Evolutionary conservation across 2,329 filamentous ascomycete species (phyloP).

Genomic region (Zasmidium cellare): DNA sequence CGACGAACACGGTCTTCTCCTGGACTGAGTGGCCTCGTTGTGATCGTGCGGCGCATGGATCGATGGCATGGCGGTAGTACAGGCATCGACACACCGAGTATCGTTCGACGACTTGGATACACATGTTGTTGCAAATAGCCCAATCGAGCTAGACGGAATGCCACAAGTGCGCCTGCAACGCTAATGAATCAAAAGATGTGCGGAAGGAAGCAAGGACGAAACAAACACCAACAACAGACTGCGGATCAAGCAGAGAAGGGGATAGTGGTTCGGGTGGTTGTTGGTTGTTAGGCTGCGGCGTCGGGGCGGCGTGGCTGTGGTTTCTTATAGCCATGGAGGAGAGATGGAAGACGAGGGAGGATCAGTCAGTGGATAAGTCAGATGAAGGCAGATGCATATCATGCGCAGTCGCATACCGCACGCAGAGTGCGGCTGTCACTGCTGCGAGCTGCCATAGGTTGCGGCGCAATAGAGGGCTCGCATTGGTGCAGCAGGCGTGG

Average conservation of each 20-base stretch:
- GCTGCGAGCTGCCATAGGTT: background rate
- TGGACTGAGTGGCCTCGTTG: conserved; percentile 70
- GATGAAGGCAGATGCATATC: background rate
- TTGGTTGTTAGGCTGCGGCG: background rate
- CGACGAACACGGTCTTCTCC: conserved; percentile 76
- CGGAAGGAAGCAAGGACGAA: background rate
- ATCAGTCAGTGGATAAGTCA: conserved; percentile 4
- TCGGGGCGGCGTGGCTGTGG: background rate
- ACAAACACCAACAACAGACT: background rate
- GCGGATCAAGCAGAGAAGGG: background rate
- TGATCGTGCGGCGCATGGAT: conserved; percentile 75
- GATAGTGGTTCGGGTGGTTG: background rate
- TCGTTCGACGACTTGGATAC: conserved; percentile 80
- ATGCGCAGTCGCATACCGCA: background rate
- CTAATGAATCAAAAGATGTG: background rate
- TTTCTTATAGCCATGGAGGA: background rate
- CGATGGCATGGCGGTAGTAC: conserved; percentile 84
- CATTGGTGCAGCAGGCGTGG: background rate
- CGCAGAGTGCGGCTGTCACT: background rate
- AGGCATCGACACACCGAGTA: conserved; percentile 85
- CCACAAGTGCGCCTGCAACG: conserved; percentile 1
- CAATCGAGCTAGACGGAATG: background rate
- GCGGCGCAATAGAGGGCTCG: background rate
- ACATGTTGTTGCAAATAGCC: conserved; percentile 60
- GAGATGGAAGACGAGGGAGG: background rate